Percentiles rank a stretch among this genome's conserved stretches.
Conservation (phyloP, 2,329 filamentous ascomycete species). For the Cercospora beticola region DNA sequence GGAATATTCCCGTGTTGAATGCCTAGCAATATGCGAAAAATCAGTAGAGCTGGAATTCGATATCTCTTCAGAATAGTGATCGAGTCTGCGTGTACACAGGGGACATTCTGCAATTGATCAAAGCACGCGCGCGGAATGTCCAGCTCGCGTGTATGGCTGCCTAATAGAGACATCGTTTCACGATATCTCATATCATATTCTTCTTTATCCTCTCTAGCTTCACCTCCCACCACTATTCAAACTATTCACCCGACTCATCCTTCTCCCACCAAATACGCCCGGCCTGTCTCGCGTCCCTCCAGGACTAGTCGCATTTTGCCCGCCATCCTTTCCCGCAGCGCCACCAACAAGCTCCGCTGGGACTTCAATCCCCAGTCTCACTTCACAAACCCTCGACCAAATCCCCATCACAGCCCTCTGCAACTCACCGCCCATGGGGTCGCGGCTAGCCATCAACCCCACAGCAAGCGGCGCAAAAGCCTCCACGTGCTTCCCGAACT, state of each 20-base stretch:
- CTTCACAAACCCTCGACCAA: constrained; percentile 79
- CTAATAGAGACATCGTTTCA: neutral
- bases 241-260: constrained; percentile 25
- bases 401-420: constrained; percentile 74
- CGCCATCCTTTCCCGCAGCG: neutral
- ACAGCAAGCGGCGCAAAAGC: constrained; percentile 85
- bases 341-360: constrained; percentile 13
- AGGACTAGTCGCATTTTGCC: constrained; percentile 24
- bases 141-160: neutral
- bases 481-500: constrained; percentile 75
- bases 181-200: neutral
- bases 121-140: neutral
- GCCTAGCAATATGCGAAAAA: neutral
- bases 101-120: no score
- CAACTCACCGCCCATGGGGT: constrained; percentile 75
- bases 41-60: neutral
- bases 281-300: constrained; percentile 14
- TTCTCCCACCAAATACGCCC: constrained; percentile 29
- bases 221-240: neutral
- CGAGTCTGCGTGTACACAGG: neutral
- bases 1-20: constrained; percentile 39
- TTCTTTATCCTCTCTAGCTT: neutral
- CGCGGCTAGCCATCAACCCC: constrained; percentile 68
- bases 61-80: neutral
- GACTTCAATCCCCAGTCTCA: constrained; percentile 53